phyloP scores from a whole-genome alignment of 2,329 filamentous ascomycete species.

The Thelonectria olida region DNA sequence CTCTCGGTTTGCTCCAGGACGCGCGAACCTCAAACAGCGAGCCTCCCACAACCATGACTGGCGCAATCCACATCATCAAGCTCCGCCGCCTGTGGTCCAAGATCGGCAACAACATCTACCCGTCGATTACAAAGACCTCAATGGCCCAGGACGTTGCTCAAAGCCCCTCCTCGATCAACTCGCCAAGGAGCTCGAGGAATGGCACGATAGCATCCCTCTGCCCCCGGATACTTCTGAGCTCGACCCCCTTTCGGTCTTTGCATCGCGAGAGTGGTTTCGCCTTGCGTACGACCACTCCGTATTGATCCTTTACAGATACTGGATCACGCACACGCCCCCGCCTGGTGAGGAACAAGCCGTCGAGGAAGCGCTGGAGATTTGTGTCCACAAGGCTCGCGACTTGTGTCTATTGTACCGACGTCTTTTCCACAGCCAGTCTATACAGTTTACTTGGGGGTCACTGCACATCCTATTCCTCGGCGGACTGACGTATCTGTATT shows the following conservation, averaged over 20 bases:
- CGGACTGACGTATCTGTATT: conserved; percentile 48
- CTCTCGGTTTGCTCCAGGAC: conserved; percentile 15
- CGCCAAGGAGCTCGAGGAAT: conserved; percentile 39
- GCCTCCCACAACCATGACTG: conserved; percentile 41
- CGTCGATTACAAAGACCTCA: conserved; percentile 14
- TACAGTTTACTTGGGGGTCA: conserved; percentile 44
- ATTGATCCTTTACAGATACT: conserved; percentile 47
- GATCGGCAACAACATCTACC: conserved; percentile 39
- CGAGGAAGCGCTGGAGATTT: conserved; percentile 22
- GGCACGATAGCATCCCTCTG: conserved; percentile 34
- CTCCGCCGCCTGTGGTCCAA: conserved; percentile 43
- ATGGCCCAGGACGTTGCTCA: conserved; percentile 19
- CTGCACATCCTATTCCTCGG: conserved; percentile 48
- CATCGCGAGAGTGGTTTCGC: conserved; percentile 49
- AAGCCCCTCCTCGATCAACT: conserved; percentile 31
- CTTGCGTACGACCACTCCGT: conserved; percentile 51
- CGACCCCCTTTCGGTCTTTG: conserved; percentile 43
- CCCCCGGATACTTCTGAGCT: conserved; percentile 18
- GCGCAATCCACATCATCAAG: conserved; percentile 42
- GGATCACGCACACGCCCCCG: conserved; percentile 31
- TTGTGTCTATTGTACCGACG: conserved; percentile 47
- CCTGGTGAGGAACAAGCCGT: conserved; percentile 25
- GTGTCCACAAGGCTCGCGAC: conserved; percentile 32
- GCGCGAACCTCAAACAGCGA: conserved; percentile 17
- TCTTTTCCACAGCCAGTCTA: conserved; percentile 41